phyloP scores from a whole-genome alignment of 768 basidiomycete genomes.

The Cantharellus anzutake region DNA sequence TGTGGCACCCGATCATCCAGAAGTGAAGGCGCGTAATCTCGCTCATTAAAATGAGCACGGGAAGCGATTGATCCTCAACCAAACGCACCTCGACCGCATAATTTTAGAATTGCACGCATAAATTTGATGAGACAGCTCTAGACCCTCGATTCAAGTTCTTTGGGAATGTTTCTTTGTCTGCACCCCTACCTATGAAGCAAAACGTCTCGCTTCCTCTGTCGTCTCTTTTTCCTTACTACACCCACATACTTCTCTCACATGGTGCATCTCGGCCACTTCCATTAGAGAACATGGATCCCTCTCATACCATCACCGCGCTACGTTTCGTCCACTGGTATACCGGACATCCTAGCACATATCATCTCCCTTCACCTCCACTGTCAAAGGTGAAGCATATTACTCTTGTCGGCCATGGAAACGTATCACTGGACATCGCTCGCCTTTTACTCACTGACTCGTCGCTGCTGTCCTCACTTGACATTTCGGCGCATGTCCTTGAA shows the following conservation, averaged over 20 bases:
- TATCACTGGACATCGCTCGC: slow-evolving; percentile 72
- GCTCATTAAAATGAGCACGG: background rate
- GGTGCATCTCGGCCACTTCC: slow-evolving; percentile 45
- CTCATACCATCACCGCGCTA: slow-evolving; percentile 49
- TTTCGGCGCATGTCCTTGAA: slow-evolving; percentile 55
- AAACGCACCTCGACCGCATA: background rate
- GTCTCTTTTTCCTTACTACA: slow-evolving; percentile 51
- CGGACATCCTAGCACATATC: slow-evolving; percentile 39
- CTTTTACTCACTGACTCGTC: slow-evolving; percentile 62
- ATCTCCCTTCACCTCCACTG: slow-evolving; percentile 36
- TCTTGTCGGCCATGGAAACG: slow-evolving; percentile 87
- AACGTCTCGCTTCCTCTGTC: slow-evolving; percentile 38
- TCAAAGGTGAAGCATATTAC: slow-evolving; percentile 52
- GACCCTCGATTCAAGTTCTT: slow-evolving; percentile 78
- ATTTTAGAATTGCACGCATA: slow-evolving; percentile 84
- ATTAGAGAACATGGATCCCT: slow-evolving; percentile 26
- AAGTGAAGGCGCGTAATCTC: slow-evolving; percentile 58
- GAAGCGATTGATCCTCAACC: background rate
- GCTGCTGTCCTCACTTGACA: slow-evolving; percentile 48
- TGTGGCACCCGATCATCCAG: slow-evolving; percentile 95
- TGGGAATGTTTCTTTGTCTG: slow-evolving; percentile 48
- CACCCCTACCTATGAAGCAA: slow-evolving; percentile 18
- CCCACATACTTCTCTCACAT: slow-evolving; percentile 70
- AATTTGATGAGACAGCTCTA: slow-evolving; percentile 67
- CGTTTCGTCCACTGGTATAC: slow-evolving; percentile 95